Base-by-base conservation (phyloP, 164 flowering plant genomes). In the Piper betle region DNA sequence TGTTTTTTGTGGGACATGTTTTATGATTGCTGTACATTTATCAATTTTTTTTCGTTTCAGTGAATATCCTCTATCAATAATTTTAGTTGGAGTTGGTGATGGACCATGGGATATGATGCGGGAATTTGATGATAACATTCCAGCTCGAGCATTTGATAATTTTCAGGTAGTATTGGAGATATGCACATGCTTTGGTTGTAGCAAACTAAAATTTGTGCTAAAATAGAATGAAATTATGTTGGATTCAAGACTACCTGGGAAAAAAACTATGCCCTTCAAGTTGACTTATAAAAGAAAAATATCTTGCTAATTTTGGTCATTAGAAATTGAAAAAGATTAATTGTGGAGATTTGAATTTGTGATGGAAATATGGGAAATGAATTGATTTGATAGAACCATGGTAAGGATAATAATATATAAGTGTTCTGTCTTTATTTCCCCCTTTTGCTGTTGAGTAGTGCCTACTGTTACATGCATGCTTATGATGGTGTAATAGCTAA, bases 21-120 rank as follows among this genome's bases (percentile, higher is more conserved):
- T 58, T 38, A 10, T 11, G 10, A 17, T 15, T 10, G 4, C 38
- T 58, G 19, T 54, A 19, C 52, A 5, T 18, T 15, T 17, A 5
- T 5, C 15, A 46, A 10, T 12, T 12, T 64, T 48, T 8, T 63
- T 64, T 43, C 19, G 55, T 70, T 72, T 65, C 82, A 88, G 95
- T 69, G 78, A 84, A 61, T 83, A 80, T 57, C 94, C 97, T 2
- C 63, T 91, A 71, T 88, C 97, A 17, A 91, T 91, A 60, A 69
- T 91, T 40, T 66, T 91, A 25, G 97, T 91, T 39, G 97, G 97
- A 56, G 97, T 91, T 67, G 96, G 96, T 59, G 96, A 88, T 79
- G 96, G 96, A 38, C 96, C 96, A 3, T 88, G 93, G 96, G 96
- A 88, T 68, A 84, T 82, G 88, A 91, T 91, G 97, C 76, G 66